These are phyloP conservation scores for Nicotiana benthamiana DNA, from an alignment of 257 asterid genomes.

Conservation along the genomic window DNA sequence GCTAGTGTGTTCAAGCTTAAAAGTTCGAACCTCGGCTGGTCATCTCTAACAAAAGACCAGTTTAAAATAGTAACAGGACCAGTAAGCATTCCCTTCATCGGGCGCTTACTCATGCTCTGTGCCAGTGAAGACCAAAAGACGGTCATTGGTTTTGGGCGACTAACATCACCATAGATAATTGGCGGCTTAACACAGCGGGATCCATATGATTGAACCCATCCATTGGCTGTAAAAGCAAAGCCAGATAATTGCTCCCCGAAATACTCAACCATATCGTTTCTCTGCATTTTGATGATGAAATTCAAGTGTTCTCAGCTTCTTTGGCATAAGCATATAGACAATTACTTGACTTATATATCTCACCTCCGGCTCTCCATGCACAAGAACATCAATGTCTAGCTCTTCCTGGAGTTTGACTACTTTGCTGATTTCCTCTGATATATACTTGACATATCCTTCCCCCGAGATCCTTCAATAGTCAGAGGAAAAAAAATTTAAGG, in stretches of 20 bases:
- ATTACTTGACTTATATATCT: conserved; percentile 3
- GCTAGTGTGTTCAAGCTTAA: background rate
- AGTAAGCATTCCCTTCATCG: conserved; percentile 99
- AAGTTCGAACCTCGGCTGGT: conserved; percentile 71
- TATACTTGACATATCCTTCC: conserved; percentile 70
- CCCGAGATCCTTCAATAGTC: conserved; percentile 56
- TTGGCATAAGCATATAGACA: background rate
- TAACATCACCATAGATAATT: conserved; percentile 93
- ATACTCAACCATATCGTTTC: conserved; percentile 99
- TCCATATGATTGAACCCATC: conserved; percentile 98
- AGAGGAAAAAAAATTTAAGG: background rate
- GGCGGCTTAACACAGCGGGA: conserved; percentile 99
- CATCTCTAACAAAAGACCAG: conserved; percentile 96
- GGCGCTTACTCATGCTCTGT: conserved; percentile 98
- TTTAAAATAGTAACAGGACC: conserved; percentile 98
- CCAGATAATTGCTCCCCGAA: conserved; percentile 97
- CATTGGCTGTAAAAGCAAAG: conserved; percentile 91
- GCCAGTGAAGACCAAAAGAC: conserved; percentile 96
- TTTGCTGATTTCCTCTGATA: conserved; percentile 79
- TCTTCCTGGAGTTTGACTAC: conserved; percentile 98
- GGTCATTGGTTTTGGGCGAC: conserved; percentile 96
- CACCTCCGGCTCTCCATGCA: conserved; percentile 99
- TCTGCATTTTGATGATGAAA: conserved; percentile 36
- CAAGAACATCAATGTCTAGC: conserved; percentile 93
- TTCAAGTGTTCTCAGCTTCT: background rate